Conservation (phyloP, 2,329 filamentous ascomycete genomes). For the Fusarium fracticaudum region DNA sequence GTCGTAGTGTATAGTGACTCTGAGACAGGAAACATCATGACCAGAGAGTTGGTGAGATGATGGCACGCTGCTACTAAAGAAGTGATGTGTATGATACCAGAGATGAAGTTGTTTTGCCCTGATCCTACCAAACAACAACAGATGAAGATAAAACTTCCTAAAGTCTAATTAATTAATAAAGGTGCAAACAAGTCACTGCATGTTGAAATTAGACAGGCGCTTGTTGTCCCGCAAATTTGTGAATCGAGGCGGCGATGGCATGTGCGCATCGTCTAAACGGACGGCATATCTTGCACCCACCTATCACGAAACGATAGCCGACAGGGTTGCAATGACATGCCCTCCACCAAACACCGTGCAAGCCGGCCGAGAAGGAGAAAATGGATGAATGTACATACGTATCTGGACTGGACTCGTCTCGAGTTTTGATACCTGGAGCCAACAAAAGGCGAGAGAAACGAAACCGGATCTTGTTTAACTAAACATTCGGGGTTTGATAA, state of each 20-base stretch:
- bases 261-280: constrained; percentile 30
- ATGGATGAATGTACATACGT: neutral
- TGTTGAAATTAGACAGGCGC: constrained; percentile 33
- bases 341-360: constrained; percentile 28
- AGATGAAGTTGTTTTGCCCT: neutral
- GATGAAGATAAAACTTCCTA: constrained; percentile 6
- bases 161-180: constrained; percentile 12
- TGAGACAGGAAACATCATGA: neutral
- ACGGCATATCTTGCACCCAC: constrained; percentile 45
- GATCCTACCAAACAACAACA: neutral
- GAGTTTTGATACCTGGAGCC: neutral
- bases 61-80: neutral
- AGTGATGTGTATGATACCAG: neutral
- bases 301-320: constrained; percentile 37
- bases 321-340: constrained; percentile 28
- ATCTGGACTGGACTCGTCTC: neutral
- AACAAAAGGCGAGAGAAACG: constrained; percentile 35
- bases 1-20: neutral
- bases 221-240: constrained; percentile 29
- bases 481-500: constrained; percentile 39
- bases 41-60: neutral
- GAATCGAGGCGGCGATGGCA: constrained; percentile 30
- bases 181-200: constrained; percentile 21
- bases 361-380: constrained; percentile 5
- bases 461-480: constrained; percentile 41